These are phyloP conservation scores for Cyclostephanos tholiformis DNA, from an alignment of 108 stramenopile genomes.

Conservation along the genomic window DNA sequence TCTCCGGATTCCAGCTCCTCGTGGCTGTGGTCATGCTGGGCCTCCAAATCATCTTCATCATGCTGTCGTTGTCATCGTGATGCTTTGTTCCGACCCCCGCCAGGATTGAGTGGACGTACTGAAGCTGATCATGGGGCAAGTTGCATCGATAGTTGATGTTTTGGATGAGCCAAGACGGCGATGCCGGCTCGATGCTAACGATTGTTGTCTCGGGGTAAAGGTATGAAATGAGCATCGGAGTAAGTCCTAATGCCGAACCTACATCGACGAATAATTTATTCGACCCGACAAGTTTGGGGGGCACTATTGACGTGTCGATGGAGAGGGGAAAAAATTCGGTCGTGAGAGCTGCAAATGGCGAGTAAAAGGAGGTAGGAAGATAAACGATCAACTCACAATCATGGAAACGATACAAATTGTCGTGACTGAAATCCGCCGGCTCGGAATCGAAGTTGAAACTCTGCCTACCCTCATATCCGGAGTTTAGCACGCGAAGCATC, in stretches of 20 bases:
- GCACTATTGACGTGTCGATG: conserved; percentile 16
- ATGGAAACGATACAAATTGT: conserved; percentile 47
- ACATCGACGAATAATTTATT: conserved; percentile 83
- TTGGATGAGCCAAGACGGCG: conserved; percentile 81
- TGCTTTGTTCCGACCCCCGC: conserved; percentile 76
- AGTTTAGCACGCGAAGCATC: conserved; percentile 56
- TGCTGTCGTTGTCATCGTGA: conserved; percentile 62
- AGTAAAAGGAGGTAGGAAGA: neutral
- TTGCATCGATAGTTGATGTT: conserved; percentile 78
- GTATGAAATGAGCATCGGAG: conserved; percentile 59
- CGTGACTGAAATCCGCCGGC: conserved; percentile 40
- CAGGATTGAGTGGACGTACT: conserved; percentile 55
- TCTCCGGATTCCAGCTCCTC: conserved; percentile 67
- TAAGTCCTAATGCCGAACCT: conserved; percentile 71
- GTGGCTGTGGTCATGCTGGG: conserved; percentile 68
- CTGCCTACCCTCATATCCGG: conserved; percentile 37
- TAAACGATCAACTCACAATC: conserved; percentile 10
- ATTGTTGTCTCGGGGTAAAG: conserved; percentile 71
- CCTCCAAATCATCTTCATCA: conserved; percentile 79
- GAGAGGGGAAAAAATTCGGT: neutral
- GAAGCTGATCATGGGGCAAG: conserved; percentile 50
- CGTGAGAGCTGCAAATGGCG: too few species aligned
- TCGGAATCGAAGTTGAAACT: conserved; percentile 56
- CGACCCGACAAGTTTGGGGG: conserved; percentile 54
- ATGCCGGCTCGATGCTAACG: conserved; percentile 76